A percentile compares a stretch with the other conserved stretches of the same genome.
phyloP scores from a whole-genome alignment of 192 early-diverging fungal genomes.

The Fimicolochytrium jonesii region DNA sequence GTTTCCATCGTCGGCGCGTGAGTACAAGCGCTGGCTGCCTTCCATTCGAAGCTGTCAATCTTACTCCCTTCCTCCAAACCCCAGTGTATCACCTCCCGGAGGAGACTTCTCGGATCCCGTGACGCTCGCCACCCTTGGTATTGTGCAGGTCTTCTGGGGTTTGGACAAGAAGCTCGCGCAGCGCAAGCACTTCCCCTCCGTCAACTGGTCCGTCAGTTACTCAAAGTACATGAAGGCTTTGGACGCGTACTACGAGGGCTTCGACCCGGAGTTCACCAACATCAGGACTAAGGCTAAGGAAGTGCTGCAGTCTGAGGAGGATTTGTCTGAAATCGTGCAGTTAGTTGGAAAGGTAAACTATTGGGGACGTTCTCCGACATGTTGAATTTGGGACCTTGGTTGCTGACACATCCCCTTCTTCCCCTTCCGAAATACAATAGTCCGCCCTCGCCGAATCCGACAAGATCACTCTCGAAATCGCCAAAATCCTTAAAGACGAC shows the following conservation, averaged over 20 bases:
- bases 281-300: slow-evolving; percentile 95
- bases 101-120: slow-evolving; percentile 99
- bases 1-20: slow-evolving; percentile 97
- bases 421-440: slow-evolving; percentile 24
- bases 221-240: slow-evolving; percentile 98
- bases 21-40: too few species aligned
- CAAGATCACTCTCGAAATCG: slow-evolving; percentile 98
- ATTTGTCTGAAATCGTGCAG: slow-evolving; percentile 98
- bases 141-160: slow-evolving; percentile 99
- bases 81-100: slow-evolving; percentile 95
- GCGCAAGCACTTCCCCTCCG: slow-evolving; percentile 99
- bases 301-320: slow-evolving; percentile 98
- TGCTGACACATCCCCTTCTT: too few species aligned
- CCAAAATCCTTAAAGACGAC: slow-evolving; percentile 98
- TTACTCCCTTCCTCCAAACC: not conserved
- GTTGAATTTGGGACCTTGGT: too few species aligned
- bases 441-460: slow-evolving; percentile 86
- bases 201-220: slow-evolving; percentile 98
- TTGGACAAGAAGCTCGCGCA: slow-evolving; percentile 99
- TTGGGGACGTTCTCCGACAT: too few species aligned
- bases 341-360: slow-evolving; percentile 96
- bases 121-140: slow-evolving; percentile 92
- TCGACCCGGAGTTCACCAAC: slow-evolving; percentile 89
- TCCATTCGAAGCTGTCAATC: not conserved
- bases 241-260: slow-evolving; percentile 90